Conservation (phyloP, 2,329 filamentous ascomycete genomes). For the Arachnomyces sp. region DNA sequence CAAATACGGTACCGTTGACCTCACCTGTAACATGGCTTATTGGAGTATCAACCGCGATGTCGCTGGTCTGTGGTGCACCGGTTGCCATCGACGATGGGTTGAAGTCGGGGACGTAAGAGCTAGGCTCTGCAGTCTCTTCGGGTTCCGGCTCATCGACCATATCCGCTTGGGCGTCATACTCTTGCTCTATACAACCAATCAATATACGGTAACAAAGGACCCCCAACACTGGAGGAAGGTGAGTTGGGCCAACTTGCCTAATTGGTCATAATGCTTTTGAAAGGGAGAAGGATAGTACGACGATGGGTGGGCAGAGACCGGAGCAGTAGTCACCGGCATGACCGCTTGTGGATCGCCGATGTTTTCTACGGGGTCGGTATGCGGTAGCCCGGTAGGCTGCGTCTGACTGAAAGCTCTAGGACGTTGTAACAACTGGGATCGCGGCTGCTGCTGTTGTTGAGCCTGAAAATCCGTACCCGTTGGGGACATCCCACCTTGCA, state of each 20-base stretch:
- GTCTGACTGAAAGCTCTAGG: conserved; percentile 28
- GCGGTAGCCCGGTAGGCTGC: conserved; percentile 27
- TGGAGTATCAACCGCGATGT: too few relatives aligned
- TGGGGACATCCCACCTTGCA: conserved; percentile 54
- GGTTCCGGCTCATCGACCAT: conserved; percentile 76
- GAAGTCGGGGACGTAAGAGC: conserved; percentile 54
- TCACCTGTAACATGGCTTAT: conserved; percentile 11
- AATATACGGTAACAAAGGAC: conserved; percentile 60
- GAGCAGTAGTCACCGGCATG: conserved; percentile 19
- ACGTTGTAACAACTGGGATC: conserved; percentile 37
- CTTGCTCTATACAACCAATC: conserved; percentile 73
- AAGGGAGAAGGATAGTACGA: conserved; percentile 78
- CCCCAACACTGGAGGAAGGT: conserved; percentile 39
- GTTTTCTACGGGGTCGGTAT: conserved; percentile 27
- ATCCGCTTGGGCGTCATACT: conserved; percentile 85
- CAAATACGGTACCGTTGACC: conserved; percentile 18
- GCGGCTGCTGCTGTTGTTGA: conserved; percentile 36
- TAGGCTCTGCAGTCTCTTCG: conserved; percentile 59
- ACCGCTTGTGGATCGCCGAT: conserved; percentile 20
- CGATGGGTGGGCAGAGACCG: conserved; percentile 27
- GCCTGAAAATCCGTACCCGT: conserved; percentile 49
- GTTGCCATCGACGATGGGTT: conserved; percentile 35
- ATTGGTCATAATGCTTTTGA: conserved; percentile 88
- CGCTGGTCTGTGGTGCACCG: conserved; percentile 26
- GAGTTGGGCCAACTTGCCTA: conserved; percentile 68